Base-by-base conservation (phyloP, 768 basidiomycete species). In the Termitomyces sp. region DNA sequence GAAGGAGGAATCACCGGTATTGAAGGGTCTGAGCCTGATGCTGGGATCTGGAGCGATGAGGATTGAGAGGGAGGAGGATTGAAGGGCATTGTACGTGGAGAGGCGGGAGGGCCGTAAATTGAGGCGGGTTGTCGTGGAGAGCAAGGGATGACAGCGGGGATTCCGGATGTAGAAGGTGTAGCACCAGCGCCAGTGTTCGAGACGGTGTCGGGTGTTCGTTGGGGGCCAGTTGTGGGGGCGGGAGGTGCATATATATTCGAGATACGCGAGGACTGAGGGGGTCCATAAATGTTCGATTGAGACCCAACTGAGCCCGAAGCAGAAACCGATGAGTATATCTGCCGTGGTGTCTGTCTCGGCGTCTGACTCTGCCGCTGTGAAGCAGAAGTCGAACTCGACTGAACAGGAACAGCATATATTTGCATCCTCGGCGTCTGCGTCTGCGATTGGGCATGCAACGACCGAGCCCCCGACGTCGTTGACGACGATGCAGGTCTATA, bases 301-400 rank as follows among this genome's bases (percentile, higher is more conserved):
- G 51, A 37, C 4, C 50, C n/a, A n/a, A 46, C 37, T n/a, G 58
- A 49, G n/a, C 45, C 30, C 1, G 53, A 48, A 39, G 46, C 39
- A 30, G 55, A 48, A 20, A 48, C 37, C 16, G 58, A n/a, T 8
- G 58, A 48, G 50, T 59, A 59, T 4, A 59, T 55, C 58, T 59
- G 58, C 27, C 34, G n/a, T 9, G 54, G 39, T 24, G 54, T 48
- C 24, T 55, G 58, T 34, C 53, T 36, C 20, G 58, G 58, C 7
- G 58, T 55, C 48, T 55, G 58, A 20, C 18, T 41, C 18, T 41
- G 37, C 18, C 16, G 27, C 36, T 53, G 53, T 13, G 51, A 37
- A 5, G 53, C 37, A 31, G 41, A 54, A 42, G n/a, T 54, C 6
- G 51, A 42, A 42, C 41, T 42, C n/a, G 41, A 42, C n/a, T 42